Evolutionary conservation across 2,329 filamentous ascomycete species (phyloP).

Genomic region (Fusarium phyllophilum): DNA sequence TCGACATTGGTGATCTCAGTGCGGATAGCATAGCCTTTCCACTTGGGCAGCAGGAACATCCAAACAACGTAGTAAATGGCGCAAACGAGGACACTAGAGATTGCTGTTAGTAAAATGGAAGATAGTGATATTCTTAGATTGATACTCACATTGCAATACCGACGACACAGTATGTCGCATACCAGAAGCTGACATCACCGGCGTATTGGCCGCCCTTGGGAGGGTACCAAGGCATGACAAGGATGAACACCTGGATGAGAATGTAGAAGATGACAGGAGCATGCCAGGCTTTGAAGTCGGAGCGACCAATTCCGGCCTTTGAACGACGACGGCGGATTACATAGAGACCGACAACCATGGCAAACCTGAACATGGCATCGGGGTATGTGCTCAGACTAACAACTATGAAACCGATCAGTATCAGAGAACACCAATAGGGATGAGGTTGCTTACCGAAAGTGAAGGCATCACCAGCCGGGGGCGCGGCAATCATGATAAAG

Average conservation of each 20-base stretch:
- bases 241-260: conserved; percentile 67
- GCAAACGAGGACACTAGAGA: conserved; percentile 59
- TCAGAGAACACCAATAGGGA: no score
- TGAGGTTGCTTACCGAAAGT: conserved; percentile 59
- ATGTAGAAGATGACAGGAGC: conserved; percentile 68
- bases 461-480: conserved; percentile 72
- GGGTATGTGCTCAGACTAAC: conserved; percentile 70
- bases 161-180: conserved; percentile 73
- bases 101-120: neutral
- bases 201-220: conserved; percentile 67
- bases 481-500: conserved; percentile 67
- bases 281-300: conserved; percentile 70
- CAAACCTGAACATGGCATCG: conserved; percentile 64
- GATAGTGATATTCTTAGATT: rapidly evolving
- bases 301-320: conserved; percentile 57
- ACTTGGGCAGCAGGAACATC: conserved; percentile 65
- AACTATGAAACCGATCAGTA: conserved; percentile 52
- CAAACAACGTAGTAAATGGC: conserved; percentile 68
- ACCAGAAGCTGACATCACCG: conserved; percentile 78
- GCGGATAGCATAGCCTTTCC: conserved; percentile 63
- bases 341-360: conserved; percentile 67
- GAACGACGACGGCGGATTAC: conserved; percentile 65
- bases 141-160: conserved; percentile 71
- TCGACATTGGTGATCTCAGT: conserved; percentile 62
- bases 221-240: conserved; percentile 79